Percentiles rank a stretch among this genome's conserved stretches.
Evolutionary conservation across 2,329 filamentous ascomycete species (phyloP).

Genomic region (Colletotrichum tofieldiae): DNA sequence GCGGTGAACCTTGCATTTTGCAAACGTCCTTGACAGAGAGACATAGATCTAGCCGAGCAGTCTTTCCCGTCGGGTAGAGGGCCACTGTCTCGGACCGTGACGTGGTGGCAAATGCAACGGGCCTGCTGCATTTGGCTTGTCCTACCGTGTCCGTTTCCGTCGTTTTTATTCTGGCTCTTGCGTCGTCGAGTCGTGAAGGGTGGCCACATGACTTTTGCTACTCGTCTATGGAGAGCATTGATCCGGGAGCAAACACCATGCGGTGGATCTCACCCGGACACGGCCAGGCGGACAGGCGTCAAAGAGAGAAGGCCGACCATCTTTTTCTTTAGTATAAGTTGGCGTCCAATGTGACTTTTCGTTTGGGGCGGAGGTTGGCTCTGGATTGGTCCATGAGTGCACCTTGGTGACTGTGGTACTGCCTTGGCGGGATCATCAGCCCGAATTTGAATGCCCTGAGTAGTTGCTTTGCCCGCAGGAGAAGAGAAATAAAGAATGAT

Average conservation of each 20-base stretch:
- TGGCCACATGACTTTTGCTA: not conserved
- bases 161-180: constrained; percentile 3
- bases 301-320: not conserved
- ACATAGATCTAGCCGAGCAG: not conserved
- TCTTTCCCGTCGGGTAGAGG: constrained; percentile 3
- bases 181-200: not conserved
- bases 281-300: constrained; percentile 11
- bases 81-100: constrained; percentile 27
- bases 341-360: not conserved
- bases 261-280: constrained; percentile 10
- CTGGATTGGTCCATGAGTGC: not conserved
- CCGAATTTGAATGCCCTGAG: constrained; percentile 8
- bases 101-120: constrained; percentile 20
- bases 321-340: not conserved
- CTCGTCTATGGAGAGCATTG: constrained; percentile 8
- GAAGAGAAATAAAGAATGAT: not conserved
- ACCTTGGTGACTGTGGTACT: not conserved
- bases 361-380: not conserved
- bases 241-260: constrained; percentile 21
- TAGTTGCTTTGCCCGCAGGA: not conserved
- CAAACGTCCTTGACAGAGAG: constrained; percentile 12
- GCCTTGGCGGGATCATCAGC: constrained; percentile 7
- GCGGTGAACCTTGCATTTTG: not conserved
- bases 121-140: constrained; percentile 29
- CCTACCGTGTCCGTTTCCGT: constrained; percentile 31